These are phyloP conservation scores for Dipteronia dyeriana DNA, from an alignment of 345 rosid genomes.

Conservation along the genomic window DNA sequence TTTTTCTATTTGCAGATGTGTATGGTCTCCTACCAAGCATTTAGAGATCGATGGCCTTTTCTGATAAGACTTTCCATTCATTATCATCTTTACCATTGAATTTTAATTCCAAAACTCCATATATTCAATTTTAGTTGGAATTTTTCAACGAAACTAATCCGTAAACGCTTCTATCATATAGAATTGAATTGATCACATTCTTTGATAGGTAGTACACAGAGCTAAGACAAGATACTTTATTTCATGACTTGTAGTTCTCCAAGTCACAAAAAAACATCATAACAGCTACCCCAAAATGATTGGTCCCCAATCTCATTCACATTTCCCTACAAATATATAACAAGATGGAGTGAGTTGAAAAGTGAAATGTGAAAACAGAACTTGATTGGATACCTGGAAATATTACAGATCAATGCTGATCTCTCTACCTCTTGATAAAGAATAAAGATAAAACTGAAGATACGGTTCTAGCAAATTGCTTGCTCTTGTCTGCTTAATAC, in stretches of 20 bases:
- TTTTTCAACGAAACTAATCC: background rate
- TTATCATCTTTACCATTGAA: slow-evolving; percentile 2
- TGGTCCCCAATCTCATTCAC: slow-evolving; percentile 19
- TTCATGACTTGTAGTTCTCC: slow-evolving; percentile 7
- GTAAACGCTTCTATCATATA: background rate
- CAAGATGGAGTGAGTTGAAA: background rate
- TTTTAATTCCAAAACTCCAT: background rate
- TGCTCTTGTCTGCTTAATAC: background rate
- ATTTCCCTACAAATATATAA: background rate
- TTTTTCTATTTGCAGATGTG: background rate
- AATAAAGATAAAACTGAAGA: background rate
- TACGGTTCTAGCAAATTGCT: background rate
- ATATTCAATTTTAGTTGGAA: background rate
- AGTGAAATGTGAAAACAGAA: background rate
- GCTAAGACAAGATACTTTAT: background rate
- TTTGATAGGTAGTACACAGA: background rate
- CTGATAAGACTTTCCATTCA: background rate
- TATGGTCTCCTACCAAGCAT: background rate
- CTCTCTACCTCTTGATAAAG: background rate
- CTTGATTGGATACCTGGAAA: background rate
- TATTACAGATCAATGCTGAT: background rate
- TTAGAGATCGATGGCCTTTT: no score
- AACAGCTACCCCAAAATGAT: slow-evolving; percentile 11
- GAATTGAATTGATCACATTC: background rate
- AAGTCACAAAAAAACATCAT: background rate